Conservation (phyloP, 345 rosid species). For the Salix udensis region DNA sequence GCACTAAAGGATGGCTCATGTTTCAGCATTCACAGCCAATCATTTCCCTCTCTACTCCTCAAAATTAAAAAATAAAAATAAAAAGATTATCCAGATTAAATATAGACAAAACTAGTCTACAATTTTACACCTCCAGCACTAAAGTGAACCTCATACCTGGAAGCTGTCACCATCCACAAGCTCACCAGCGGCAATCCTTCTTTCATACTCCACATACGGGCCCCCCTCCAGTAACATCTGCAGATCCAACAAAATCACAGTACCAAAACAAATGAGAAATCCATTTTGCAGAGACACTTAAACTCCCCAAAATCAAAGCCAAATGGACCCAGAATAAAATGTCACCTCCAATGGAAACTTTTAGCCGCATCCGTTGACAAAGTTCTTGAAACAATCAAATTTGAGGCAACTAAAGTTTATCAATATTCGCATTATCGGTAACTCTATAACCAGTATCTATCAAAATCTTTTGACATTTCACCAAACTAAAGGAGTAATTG, state of each 20-base stretch:
- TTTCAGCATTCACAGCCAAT: background rate
- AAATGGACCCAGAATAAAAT: background rate
- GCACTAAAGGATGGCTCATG: background rate
- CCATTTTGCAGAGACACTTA: background rate
- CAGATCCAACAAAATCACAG: conserved; percentile 8
- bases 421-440: conserved; percentile 11
- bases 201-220: conserved; percentile 90
- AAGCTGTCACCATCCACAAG: conserved; percentile 83
- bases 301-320: background rate
- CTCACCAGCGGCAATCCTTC: conserved; percentile 71
- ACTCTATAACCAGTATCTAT: conserved; percentile 14
- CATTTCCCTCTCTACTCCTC: background rate
- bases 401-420: conserved; percentile 20
- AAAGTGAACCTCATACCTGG: conserved; percentile 48
- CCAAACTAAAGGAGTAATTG: conserved; percentile 21
- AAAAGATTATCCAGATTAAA: background rate
- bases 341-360: conserved; percentile 40
- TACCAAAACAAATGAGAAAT: background rate
- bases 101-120: background rate
- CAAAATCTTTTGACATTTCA: conserved; percentile 26
- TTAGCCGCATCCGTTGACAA: conserved; percentile 47
- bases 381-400: conserved; percentile 34
- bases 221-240: conserved; percentile 60
- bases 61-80: background rate
- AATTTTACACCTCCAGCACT: background rate